phyloP scores from a whole-genome alignment of 768 basidiomycete species.

The Lyophyllum decastes region DNA sequence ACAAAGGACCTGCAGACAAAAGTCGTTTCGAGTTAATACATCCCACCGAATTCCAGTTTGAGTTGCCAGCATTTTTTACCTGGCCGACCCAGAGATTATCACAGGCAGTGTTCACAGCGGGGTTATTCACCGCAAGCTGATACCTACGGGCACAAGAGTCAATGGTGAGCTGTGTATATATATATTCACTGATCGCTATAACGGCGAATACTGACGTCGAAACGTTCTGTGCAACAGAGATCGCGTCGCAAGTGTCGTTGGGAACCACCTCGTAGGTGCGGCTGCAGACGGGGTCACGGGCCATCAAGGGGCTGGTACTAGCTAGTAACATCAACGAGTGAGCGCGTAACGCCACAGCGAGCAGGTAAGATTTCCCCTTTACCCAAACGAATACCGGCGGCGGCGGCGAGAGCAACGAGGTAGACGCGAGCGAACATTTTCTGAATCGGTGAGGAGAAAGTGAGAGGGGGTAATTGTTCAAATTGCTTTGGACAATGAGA shows the following conservation, averaged over 20 bases:
- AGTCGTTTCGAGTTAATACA: background rate
- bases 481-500: constrained; percentile 13
- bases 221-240: constrained; percentile 45
- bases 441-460: background rate
- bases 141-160: constrained; percentile 32
- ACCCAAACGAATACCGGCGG: constrained; percentile 14
- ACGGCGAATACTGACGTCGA: constrained; percentile 41
- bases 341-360: background rate
- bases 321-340: background rate
- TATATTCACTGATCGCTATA: background rate
- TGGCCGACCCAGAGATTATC: constrained; percentile 55
- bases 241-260: constrained; percentile 58
- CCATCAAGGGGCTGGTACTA: constrained; percentile 3
- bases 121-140: constrained; percentile 59
- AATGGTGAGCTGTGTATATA: background rate
- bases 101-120: constrained; percentile 52
- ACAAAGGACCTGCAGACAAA: constrained; percentile 44
- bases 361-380: background rate
- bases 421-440: constrained; percentile 17
- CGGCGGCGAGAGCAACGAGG: constrained; percentile 7
- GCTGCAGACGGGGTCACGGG: constrained; percentile 36
- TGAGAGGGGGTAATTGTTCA: constrained; percentile 2
- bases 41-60: background rate
- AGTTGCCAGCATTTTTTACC: constrained; percentile 26
- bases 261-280: constrained; percentile 51